These are phyloP conservation scores for Xylaria nigripes DNA, from an alignment of 495 filamentous ascomycete species.

Conservation along the genomic window DNA sequence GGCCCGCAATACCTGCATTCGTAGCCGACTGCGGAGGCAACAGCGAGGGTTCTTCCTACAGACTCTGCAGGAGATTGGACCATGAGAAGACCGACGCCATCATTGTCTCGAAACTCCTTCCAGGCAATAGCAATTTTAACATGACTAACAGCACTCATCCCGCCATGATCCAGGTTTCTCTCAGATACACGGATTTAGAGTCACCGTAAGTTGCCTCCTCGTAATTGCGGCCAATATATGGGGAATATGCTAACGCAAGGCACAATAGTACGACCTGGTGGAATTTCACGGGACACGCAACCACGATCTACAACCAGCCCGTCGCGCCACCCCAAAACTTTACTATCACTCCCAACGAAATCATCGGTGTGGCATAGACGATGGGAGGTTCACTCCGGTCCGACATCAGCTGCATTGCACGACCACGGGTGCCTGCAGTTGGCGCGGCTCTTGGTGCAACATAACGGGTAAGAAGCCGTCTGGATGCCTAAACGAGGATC, in stretches of 20 bases:
- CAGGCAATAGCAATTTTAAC: slow-evolving; percentile 7
- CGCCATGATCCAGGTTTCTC: slow-evolving; percentile 23
- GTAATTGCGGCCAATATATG: slow-evolving; percentile 1
- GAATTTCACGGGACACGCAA: slow-evolving; percentile 27
- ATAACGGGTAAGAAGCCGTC: slow-evolving; percentile 1
- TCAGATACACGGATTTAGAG: slow-evolving; percentile 20
- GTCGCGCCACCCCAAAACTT: slow-evolving; percentile 19
- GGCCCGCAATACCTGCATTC: slow-evolving; percentile 20
- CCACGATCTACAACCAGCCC: slow-evolving; percentile 21
- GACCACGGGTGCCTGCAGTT: slow-evolving; percentile 7
- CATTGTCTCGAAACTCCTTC: slow-evolving; percentile 23
- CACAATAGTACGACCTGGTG: slow-evolving; percentile 21
- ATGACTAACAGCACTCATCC: slow-evolving; percentile 13
- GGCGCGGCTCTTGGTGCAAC: slow-evolving; percentile 6
- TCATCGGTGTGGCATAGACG: slow-evolving; percentile 23
- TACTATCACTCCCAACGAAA: slow-evolving; percentile 22
- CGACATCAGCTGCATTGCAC: slow-evolving; percentile 2
- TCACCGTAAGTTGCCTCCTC: slow-evolving; percentile 6
- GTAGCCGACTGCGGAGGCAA: slow-evolving; percentile 22
- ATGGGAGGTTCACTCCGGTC: slow-evolving; percentile 9
- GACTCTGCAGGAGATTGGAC: slow-evolving; percentile 12
- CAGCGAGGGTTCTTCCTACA: slow-evolving; percentile 20
- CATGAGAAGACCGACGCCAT: slow-evolving; percentile 10
- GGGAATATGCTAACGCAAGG: slow-evolving; percentile 1
- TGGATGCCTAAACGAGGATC: slow-evolving; percentile 10